Evolutionary conservation across 2,329 filamentous ascomycete genomes (phyloP).

Genomic region (Diaporthe amygdali): DNA sequence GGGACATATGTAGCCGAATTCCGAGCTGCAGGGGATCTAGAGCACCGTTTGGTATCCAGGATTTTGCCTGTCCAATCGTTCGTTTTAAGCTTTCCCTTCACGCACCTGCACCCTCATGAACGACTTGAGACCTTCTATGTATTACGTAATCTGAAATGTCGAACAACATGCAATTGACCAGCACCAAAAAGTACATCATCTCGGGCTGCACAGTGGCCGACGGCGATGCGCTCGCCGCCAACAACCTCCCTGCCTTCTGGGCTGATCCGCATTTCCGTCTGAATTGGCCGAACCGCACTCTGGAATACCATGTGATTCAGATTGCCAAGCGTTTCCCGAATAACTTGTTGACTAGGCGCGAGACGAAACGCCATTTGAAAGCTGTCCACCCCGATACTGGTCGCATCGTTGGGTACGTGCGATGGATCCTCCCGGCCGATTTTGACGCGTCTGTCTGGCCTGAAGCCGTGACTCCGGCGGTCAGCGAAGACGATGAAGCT

Average conservation of each 20-base stretch:
- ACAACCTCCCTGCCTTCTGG: conserved; percentile 30
- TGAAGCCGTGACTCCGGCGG: conserved; percentile 26
- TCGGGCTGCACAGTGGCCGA: conserved; percentile 27
- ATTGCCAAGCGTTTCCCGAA: conserved; percentile 24
- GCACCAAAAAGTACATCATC: conserved; percentile 16
- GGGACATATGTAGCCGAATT: neutral
- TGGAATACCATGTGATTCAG: conserved; percentile 29
- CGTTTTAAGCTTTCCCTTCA: conserved; percentile 6
- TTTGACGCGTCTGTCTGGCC: conserved; percentile 22
- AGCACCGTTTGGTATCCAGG: neutral
- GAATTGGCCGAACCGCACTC: conserved; percentile 29
- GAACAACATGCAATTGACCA: neutral
- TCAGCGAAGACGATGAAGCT: conserved; percentile 23
- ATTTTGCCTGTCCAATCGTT: conserved; percentile 9
- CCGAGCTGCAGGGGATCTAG: conserved; percentile 12
- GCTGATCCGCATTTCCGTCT: conserved; percentile 26
- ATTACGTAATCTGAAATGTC: conserved; percentile 1
- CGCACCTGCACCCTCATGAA: conserved; percentile 1
- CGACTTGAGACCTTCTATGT: neutral
- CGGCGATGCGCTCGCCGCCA: conserved; percentile 23
- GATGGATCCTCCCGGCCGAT: conserved; percentile 27
- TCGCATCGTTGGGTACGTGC: conserved; percentile 28
- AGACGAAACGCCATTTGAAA: conserved; percentile 26
- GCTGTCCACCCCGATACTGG: conserved; percentile 29
- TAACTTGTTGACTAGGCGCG: conserved; percentile 21